Base-by-base conservation (phyloP, 495 filamentous ascomycete genomes). In the Tuber melanosporum region DNA sequence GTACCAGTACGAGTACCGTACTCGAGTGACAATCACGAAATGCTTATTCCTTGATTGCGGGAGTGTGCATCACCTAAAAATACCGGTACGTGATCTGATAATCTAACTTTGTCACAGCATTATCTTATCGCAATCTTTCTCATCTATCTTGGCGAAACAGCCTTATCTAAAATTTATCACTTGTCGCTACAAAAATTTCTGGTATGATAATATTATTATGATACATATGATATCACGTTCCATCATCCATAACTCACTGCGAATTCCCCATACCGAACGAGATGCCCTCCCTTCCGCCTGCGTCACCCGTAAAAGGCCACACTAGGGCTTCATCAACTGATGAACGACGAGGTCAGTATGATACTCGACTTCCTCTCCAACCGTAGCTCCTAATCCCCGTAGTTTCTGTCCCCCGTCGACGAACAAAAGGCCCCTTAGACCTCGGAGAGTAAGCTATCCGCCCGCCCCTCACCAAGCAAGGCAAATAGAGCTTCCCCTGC, bases 371-470 rank as follows among this genome's bases (percentile, higher is more conserved):
- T 66, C 32, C 72, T 22, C 57, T 26, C 75, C 36, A 74, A 49
- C 32, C 52, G 73, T n/a, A 66, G 77, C 72, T 70, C 52, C 41
- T 57, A 69, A 36, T 75, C 79, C 66, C 75, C 76, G 2, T 36
- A 73, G 84, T 84, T 45, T 77, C 82, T 43, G 52, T 80, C 22
- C 84, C 84, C 45, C 83, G 84, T 43, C 81, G 84, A 22, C 75
- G 88, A 20, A 90, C 89, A 14, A 88, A 88, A 75, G 89, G 89
- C 1, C 89, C 89, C 0, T 84, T 90, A 1, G 89, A 90, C 72
- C 83, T 84, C 47, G 85, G 84, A 77, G 88, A 89, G 89, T 89
- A 84, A 83, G 86, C 83, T 45, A 71, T 76, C 44, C 71, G 2
- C 17, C 42, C 15, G 32, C 71, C 52, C 22, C 22, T 17, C 4